Base-by-base conservation (phyloP, 73 alveolate genomes). In the Paramecium pentaurelia region DNA sequence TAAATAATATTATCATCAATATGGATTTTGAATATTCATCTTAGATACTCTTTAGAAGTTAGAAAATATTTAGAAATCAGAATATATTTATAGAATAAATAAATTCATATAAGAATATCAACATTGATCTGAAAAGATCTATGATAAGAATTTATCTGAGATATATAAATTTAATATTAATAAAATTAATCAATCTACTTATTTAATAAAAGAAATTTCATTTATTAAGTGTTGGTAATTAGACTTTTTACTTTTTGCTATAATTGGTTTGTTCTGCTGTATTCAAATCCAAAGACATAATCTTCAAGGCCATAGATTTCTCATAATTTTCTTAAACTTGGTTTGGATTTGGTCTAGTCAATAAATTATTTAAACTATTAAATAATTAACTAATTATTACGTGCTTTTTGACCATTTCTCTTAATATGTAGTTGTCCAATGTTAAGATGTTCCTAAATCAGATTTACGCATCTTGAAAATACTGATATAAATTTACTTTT, bases 361-460 rank as follows among this genome's bases (percentile, higher is more conserved):
- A 64, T 22, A 87, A 60, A 60, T 51, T 18, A 49, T 87, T 87
- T 58, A 87, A 68, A n/a, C 70, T 54, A 54, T 18, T 16, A 7
- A 2, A 54, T n/a, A 16, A n/a, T 16, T 54, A 16, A 54, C 4
- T 4, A 54, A 6, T n/a, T 18, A 20, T 54, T 49, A 54, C 70
- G 93, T 54, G 73, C 88, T 64, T 49, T 87, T 60, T 25, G 93
- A 71, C 93, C 93, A 87, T 36, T 87, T 87, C 8, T 73, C 84
- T 87, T 87, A 86, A 68, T 87, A 87, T 14, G 80, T 87, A 16
- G 93, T 87, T 37, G 64, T 87, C 93, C 93, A 87, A 58, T 87
- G 93, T 87, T 87, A 44, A 7, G 88, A 60, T 16, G 93, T 87
- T 38, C 88, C 88, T 38, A 77, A 40, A 87, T 87, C 93, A 0